Base-by-base conservation (phyloP, 106 monocot species). In the Iris macrosiphon region DNA sequence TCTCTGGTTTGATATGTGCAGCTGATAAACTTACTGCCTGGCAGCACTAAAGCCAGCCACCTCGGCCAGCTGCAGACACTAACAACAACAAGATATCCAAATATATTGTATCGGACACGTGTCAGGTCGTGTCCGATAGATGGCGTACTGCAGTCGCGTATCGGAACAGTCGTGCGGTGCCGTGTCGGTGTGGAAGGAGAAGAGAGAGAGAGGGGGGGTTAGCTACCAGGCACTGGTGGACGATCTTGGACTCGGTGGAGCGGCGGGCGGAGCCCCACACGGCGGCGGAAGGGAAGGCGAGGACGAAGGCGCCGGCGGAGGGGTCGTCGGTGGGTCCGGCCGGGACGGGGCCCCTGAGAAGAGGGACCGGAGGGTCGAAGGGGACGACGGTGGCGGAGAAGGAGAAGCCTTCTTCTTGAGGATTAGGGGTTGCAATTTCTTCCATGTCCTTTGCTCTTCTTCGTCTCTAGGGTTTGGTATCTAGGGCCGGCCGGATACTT, bases 41-140 rank as follows among this genome's bases (percentile, higher is more conserved):
- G 74, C 67, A 81, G 47, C 15, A 47, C 71, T 81, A 20, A 4
- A 68, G 61, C 80, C 89, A 84, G 60, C 31, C 80, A 90, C 71
- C 80, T 87, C 87, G 87, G 78, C 87, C 78, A 90, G 89, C 80
- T 65, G 84, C 89, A 68, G 31, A 40, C n/a, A n/a, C n/a, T n/a
- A n/a, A n/a, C n/a, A n/a, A n/a, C n/a, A n/a, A n/a, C n/a, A n/a
- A n/a, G n/a, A n/a, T n/a, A n/a, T n/a, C n/a, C n/a, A n/a, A n/a
- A n/a, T n/a, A n/a, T n/a, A n/a, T n/a, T n/a, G n/a, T n/a, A n/a
- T n/a, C n/a, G n/a, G n/a, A n/a, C n/a, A n/a, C n/a, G n/a, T n/a
- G n/a, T n/a, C n/a, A n/a, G n/a, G n/a, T n/a, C n/a, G n/a, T n/a
- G n/a, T n/a, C n/a, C n/a, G n/a, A n/a, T n/a, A n/a, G n/a, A n/a